Conservation (phyloP, 2,329 filamentous ascomycete genomes). For the Penicillium sp. region DNA sequence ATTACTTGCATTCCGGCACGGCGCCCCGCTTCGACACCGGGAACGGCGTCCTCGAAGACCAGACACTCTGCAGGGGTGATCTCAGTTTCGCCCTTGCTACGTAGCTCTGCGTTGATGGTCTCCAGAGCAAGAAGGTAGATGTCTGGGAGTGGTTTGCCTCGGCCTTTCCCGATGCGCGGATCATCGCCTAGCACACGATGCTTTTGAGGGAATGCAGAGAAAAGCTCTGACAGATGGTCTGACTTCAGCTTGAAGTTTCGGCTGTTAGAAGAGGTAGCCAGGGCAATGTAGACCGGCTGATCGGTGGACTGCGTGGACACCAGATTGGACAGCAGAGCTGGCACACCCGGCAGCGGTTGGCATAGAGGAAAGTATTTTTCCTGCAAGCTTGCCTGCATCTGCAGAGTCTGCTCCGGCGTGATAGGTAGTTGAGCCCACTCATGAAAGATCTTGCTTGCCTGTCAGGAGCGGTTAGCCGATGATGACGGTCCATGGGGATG, state of each 20-base stretch:
- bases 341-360: constrained; percentile 73
- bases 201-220: constrained; percentile 57
- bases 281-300: constrained; percentile 65
- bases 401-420: constrained; percentile 58
- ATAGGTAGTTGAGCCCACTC: constrained; percentile 85
- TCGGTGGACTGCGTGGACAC: constrained; percentile 29
- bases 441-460: constrained; percentile 60
- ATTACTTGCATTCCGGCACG: constrained; percentile 91
- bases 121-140: constrained; percentile 85
- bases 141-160: constrained; percentile 92
- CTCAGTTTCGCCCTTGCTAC: constrained; percentile 48
- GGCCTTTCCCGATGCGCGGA: constrained; percentile 63
- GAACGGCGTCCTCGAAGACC: constrained; percentile 93
- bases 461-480: constrained; percentile 2
- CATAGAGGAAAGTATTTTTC: constrained; percentile 64
- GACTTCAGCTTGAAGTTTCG: constrained; percentile 76
- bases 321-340: constrained; percentile 53
- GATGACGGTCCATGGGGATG: background rate
- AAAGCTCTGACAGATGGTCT: constrained; percentile 46
- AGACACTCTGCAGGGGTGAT: constrained; percentile 82
- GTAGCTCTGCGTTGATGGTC: constrained; percentile 71
- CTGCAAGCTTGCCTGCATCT: constrained; percentile 59
- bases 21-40: constrained; percentile 82
- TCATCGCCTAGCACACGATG: constrained; percentile 84
- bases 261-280: constrained; percentile 73